Evolutionary conservation across 371 early-diverging fungal species (phyloP).

Genomic region (Haplosporangium sp.): DNA sequence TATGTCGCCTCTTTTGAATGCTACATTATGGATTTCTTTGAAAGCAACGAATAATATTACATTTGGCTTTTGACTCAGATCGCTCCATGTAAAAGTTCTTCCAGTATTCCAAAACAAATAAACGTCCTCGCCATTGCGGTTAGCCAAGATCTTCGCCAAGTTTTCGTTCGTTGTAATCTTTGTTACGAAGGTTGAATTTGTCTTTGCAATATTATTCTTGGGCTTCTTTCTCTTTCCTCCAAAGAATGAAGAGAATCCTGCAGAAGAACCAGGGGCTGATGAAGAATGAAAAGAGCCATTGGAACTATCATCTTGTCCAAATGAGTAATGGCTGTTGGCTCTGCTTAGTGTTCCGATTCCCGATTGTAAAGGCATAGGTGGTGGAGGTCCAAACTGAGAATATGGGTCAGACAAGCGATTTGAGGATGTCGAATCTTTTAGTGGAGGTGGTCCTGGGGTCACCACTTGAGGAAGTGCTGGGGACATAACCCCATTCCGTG

Average conservation of each 20-base stretch:
- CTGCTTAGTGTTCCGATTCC: conserved; percentile 31
- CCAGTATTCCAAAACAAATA: conserved; percentile 91
- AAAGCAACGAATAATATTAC: conserved; percentile 42
- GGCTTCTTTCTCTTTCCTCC: conserved; percentile 61
- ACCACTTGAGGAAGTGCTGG: conserved; percentile 22
- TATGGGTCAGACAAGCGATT: conserved; percentile 34
- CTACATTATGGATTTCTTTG: not conserved
- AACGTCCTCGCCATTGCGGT: conserved; percentile 74
- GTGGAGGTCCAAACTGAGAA: conserved; percentile 40
- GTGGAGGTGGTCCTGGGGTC: conserved; percentile 39
- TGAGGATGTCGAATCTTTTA: conserved; percentile 35
- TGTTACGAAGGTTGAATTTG: conserved; percentile 83
- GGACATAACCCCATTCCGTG: conserved; percentile 35
- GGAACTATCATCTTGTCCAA: conserved; percentile 15
- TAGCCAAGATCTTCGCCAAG: conserved; percentile 81
- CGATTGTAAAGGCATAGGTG: conserved; percentile 17
- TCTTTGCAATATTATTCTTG: conserved; percentile 71
- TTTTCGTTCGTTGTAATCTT: conserved; percentile 86
- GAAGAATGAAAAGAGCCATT: conserved; percentile 11
- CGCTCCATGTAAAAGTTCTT: conserved; percentile 82
- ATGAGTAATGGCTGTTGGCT: conserved; percentile 31
- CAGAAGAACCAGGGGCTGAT: conserved; percentile 20
- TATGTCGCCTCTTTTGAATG: not conserved
- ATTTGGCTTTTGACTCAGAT: conserved; percentile 74
- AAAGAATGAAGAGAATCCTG: conserved; percentile 55